phyloP scores from a whole-genome alignment of 768 basidiomycete species.

The Boletus tomentosulus region DNA sequence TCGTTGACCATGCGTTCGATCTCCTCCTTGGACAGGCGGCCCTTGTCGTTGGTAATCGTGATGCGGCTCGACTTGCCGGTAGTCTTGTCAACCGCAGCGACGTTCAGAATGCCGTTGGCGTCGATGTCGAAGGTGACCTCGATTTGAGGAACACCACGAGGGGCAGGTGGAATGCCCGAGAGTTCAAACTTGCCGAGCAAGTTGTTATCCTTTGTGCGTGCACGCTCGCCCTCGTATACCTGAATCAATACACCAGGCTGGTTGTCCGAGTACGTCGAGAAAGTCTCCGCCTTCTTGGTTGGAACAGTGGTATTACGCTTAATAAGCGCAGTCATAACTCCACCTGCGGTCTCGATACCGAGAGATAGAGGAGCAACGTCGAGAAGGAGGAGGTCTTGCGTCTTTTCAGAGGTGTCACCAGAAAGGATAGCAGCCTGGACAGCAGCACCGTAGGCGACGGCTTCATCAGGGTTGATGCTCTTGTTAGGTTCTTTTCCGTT shows the following conservation, averaged over 20 bases:
- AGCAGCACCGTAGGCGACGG: conserved; percentile 97
- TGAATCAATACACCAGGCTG: conserved; percentile 98
- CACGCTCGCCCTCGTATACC: conserved; percentile 97
- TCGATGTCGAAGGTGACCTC: conserved; percentile 99
- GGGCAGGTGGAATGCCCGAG: conserved; percentile 92
- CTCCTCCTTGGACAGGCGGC: conserved; percentile 94
- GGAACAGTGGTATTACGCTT: conserved; percentile 98
- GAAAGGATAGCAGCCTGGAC: conserved; percentile 98
- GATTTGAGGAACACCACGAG: conserved; percentile 95
- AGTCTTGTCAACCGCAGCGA: conserved; percentile 93
- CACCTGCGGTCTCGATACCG: conserved; percentile 98
- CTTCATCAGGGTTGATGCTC: conserved; percentile 99
- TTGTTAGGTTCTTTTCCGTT: conserved; percentile 98
- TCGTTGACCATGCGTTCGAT: conserved; percentile 97
- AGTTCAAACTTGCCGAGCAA: conserved; percentile 98
- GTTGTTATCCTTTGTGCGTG: conserved; percentile 98
- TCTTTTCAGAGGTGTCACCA: conserved; percentile 97
- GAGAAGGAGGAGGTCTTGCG: conserved; percentile 91
- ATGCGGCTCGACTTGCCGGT: conserved; percentile 94
- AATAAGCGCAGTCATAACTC: conserved; percentile 98
- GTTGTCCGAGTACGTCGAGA: conserved; percentile 98
- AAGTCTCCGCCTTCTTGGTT: conserved; percentile 97
- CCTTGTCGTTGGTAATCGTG: conserved; percentile 96
- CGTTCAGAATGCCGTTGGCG: conserved; percentile 94
- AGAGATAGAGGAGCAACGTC: conserved; percentile 88